Percentiles rank a stretch among this genome's conserved stretches.
Conservation (phyloP, 306 rosid genomes). For the Astragalus glycyphyllos region DNA sequence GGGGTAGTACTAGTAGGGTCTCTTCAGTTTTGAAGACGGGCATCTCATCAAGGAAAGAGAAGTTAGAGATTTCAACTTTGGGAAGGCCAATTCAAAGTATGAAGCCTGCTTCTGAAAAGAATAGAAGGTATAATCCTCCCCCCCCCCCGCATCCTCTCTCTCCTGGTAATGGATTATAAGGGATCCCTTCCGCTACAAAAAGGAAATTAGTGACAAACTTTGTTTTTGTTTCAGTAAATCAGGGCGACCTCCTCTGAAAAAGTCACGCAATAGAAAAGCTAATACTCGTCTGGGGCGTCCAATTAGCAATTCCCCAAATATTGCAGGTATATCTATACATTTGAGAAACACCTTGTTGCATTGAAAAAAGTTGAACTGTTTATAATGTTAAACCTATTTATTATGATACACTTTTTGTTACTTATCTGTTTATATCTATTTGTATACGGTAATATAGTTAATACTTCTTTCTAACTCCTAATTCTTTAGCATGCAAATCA, state of each 20-base stretch:
- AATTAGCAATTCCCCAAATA: slow-evolving; percentile 57
- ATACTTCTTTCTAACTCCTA: slow-evolving; percentile 1
- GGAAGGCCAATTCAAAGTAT: slow-evolving; percentile 60
- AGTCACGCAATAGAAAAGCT: slow-evolving; percentile 69
- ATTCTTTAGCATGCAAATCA: slow-evolving; percentile 17
- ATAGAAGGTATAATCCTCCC: slow-evolving; percentile 61
- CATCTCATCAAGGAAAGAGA: slow-evolving; percentile 60
- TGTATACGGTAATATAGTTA: slow-evolving; percentile 9
- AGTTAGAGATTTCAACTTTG: slow-evolving; percentile 58
- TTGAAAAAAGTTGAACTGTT: slow-evolving; percentile 17
- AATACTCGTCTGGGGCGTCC: slow-evolving; percentile 58
- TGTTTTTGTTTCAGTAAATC: slow-evolving; percentile 69
- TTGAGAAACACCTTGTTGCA: slow-evolving; percentile 25
- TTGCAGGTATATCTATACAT: slow-evolving; percentile 58
- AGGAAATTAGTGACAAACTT: not conserved
- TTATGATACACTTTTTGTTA: slow-evolving; percentile 5
- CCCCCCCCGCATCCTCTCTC: not conserved
- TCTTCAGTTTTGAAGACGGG: slow-evolving; percentile 59
- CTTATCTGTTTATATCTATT: slow-evolving; percentile 23
- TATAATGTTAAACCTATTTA: slow-evolving; percentile 27
- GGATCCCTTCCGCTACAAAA: not conserved
- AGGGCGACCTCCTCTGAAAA: slow-evolving; percentile 82
- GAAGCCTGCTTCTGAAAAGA: slow-evolving; percentile 67
- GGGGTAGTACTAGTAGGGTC: slow-evolving; percentile 63
- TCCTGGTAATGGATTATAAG: slow-evolving; percentile 3